Base-by-base conservation (phyloP, 495 filamentous ascomycete species). In the Haplographium delicatum region DNA sequence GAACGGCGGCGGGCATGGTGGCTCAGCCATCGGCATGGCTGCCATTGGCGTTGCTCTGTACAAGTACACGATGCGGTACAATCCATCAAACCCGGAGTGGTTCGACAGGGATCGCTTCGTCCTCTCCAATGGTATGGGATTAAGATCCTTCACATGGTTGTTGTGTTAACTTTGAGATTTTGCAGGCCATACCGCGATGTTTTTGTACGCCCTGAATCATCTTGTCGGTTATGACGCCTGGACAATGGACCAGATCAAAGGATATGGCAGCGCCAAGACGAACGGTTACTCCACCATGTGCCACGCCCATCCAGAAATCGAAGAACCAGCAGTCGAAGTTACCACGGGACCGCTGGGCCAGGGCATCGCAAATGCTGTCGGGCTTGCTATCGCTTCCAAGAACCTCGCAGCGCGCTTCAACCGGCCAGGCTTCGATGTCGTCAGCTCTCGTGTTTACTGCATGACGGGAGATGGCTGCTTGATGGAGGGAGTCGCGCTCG, bases 311-410 rank as follows among this genome's bases (percentile, higher is more conserved):
- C 80, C 80, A 0, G 80, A 84, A 55, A 80, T 81, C 35, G 80
- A 83, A 50, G 68, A 75, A 34, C 70, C 74, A 11, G 80, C 78
- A 5, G 73, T 84, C 44, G 80, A 83, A 60, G 76, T 84, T 1
- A 84, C 80, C 1, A 83, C 79, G 0, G 79, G 79, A 1, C 79
- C 79, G 0, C 66, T 83, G 19, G 79, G 79, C 3, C 79, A 81
- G 59, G 79, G 79, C 30, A 62, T 82, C 23, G 72, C 78, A 2
- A 83, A 83, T 56, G 75, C 79, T 0, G 79, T 81, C 10, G 79
- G 79, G 23, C 45, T 82, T 30, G 79, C 79, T 2, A 78, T 81
- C 66, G 78, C 79, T 0, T 66, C 73, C 1, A 80, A 78, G 65
- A 69, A 82, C 60, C 62, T 83, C 9, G 73, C 62, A 0, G 74